Conservation (phyloP, 805 yeast genomes). For the Alloascoidea hylecoeti region DNA sequence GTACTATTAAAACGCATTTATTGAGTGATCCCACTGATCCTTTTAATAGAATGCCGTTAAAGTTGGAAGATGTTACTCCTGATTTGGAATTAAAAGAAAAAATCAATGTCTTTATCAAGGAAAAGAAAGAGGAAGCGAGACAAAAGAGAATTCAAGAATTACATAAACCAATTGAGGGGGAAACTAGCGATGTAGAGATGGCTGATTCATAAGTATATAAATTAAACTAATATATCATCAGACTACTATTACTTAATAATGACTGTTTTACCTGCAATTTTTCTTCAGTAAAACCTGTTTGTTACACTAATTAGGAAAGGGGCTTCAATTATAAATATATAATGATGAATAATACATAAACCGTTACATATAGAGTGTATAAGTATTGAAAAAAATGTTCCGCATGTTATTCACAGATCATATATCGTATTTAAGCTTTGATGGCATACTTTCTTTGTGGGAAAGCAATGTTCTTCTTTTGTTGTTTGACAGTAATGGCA, state of each 20-base stretch:
- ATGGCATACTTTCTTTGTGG: slow-evolving; percentile 98
- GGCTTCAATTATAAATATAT: too few species aligned
- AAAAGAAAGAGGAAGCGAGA: slow-evolving; percentile 20
- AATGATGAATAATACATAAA: too few species aligned
- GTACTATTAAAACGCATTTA: slow-evolving; percentile 87
- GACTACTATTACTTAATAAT: too few species aligned
- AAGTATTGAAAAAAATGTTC: too few species aligned
- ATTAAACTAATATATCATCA: too few species aligned
- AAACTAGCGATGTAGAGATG: background rate
- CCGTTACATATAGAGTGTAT: too few species aligned
- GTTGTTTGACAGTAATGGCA: slow-evolving; percentile 74
- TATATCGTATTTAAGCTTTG: slow-evolving; percentile 97
- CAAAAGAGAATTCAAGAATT: slow-evolving; percentile 3
- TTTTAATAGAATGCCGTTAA: slow-evolving; percentile 85
- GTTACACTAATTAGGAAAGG: too few species aligned
- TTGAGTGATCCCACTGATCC: slow-evolving; percentile 96
- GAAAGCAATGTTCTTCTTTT: slow-evolving; percentile 89
- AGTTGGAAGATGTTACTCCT: slow-evolving; percentile 76
- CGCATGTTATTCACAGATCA: too few species aligned
- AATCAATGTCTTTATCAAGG: slow-evolving; percentile 42
- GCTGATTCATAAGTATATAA: too few species aligned
- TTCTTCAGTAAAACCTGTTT: too few species aligned
- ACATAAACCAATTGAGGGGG: background rate
- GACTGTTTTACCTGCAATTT: too few species aligned
- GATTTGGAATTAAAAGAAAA: slow-evolving; percentile 51